A percentile compares a stretch with the other conserved stretches of the same genome.
These are phyloP conservation scores for Colletotrichum somersetense DNA, from an alignment of 2,329 filamentous ascomycete species.

Conservation along the genomic window DNA sequence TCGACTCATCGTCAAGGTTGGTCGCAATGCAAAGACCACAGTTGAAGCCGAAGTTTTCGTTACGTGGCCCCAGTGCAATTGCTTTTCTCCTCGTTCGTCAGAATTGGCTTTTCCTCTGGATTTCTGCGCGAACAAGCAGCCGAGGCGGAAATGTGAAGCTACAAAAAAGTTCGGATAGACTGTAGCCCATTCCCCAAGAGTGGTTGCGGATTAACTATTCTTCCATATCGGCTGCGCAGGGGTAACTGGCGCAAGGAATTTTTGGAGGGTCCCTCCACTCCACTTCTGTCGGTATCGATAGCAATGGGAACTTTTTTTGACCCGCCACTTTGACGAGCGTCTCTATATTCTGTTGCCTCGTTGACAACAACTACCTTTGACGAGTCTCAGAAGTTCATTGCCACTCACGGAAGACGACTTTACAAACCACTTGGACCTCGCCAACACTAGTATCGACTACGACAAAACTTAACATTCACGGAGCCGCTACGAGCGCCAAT, in stretches of 20 bases:
- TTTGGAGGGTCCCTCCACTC: conserved; percentile 15
- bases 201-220: conserved; percentile 18
- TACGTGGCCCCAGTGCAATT: background rate
- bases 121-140: conserved; percentile 13
- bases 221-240: background rate
- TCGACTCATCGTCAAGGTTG: conserved; percentile 62
- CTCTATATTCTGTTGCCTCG: background rate
- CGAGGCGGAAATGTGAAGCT: conserved; percentile 13
- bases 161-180: conserved; percentile 37
- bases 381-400: background rate
- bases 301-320: conserved; percentile 33
- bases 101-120: conserved; percentile 15
- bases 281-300: conserved; percentile 29
- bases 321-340: conserved; percentile 32
- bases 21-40: background rate
- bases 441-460: background rate
- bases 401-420: background rate
- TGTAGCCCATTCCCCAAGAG: background rate
- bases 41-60: background rate
- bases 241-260: background rate
- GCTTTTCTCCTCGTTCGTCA: conserved; percentile 6
- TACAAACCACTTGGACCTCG: background rate
- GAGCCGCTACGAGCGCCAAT: conserved; percentile 32
- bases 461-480: background rate
- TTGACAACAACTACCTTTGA: background rate